These are phyloP conservation scores for Inonotus hispidus DNA, from an alignment of 1,284 basidiomycete species.

Conservation along the genomic window DNA sequence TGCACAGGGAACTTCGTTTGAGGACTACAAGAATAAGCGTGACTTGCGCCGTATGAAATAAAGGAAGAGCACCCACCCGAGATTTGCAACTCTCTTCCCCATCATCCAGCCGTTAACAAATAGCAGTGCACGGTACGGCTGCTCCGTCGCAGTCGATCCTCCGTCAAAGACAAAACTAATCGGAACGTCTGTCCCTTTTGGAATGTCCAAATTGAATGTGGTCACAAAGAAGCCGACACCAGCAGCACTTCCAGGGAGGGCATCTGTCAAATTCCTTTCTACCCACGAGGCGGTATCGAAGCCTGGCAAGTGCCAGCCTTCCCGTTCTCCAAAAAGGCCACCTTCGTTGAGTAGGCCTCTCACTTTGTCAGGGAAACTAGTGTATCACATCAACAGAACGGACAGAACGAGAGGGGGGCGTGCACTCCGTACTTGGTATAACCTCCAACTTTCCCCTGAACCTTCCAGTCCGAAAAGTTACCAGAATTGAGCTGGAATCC, in stretches of 20 bases:
- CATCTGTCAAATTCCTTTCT: slow-evolving; percentile 44
- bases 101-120: slow-evolving; percentile 88
- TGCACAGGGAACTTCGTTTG: slow-evolving; percentile 76
- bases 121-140: slow-evolving; percentile 65
- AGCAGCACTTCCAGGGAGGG: slow-evolving; percentile 48
- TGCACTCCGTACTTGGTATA: slow-evolving; percentile 47
- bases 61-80: slow-evolving; percentile 42
- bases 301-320: slow-evolving; percentile 78
- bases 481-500: slow-evolving; percentile 62
- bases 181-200: slow-evolving; percentile 53
- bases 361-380: slow-evolving; percentile 61
- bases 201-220: slow-evolving; percentile 57
- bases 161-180: slow-evolving; percentile 64
- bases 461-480: slow-evolving; percentile 65
- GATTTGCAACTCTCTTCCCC: slow-evolving; percentile 68
- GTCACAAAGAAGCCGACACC: slow-evolving; percentile 79
- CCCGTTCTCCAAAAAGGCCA: slow-evolving; percentile 70
- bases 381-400: not conserved
- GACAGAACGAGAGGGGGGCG: not conserved
- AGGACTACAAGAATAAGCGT: slow-evolving; percentile 40
- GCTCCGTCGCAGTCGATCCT: slow-evolving; percentile 32
- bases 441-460: slow-evolving; percentile 77
- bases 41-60: not conserved
- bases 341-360: slow-evolving; percentile 75
- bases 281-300: slow-evolving; percentile 62